phyloP scores from a whole-genome alignment of 306 rosid genomes.

The Psophocarpus tetragonolobus region DNA sequence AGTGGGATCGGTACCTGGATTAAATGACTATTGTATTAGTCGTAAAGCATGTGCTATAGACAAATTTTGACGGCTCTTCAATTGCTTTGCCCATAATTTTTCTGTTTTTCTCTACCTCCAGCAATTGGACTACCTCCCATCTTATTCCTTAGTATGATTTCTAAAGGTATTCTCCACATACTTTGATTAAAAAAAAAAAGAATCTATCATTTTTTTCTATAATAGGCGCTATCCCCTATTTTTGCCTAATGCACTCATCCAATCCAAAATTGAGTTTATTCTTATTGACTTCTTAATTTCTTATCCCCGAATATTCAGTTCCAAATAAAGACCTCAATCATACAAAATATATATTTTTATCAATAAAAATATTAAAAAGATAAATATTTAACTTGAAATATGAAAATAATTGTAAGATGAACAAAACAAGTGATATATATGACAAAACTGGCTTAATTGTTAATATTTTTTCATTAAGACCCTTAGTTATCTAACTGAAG shows the following conservation, averaged over 20 bases:
- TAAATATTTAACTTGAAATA: neutral
- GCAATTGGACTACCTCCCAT: neutral
- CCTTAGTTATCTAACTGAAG: neutral
- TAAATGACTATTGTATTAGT: neutral
- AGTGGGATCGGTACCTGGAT: neutral
- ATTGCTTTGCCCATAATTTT: neutral
- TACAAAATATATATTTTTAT: neutral
- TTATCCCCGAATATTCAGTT: neutral
- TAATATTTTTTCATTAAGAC: neutral
- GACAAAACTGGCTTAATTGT: neutral
- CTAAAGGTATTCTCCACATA: neutral
- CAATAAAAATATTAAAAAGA: neutral
- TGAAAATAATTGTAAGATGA: neutral
- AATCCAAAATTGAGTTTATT: neutral
- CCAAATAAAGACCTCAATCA: neutral
- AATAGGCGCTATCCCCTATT: neutral
- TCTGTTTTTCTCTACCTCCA: neutral
- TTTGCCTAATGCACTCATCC: neutral
- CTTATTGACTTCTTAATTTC: neutral
- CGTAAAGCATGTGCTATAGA: neutral
- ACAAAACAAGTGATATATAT: neutral
- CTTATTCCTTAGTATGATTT: neutral
- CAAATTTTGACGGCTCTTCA: neutral
- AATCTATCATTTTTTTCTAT: neutral
- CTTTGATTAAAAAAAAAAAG: neutral